Evolutionary conservation across 345 rosid genomes (phyloP).

Genomic region (Passiflora organensis): DNA sequence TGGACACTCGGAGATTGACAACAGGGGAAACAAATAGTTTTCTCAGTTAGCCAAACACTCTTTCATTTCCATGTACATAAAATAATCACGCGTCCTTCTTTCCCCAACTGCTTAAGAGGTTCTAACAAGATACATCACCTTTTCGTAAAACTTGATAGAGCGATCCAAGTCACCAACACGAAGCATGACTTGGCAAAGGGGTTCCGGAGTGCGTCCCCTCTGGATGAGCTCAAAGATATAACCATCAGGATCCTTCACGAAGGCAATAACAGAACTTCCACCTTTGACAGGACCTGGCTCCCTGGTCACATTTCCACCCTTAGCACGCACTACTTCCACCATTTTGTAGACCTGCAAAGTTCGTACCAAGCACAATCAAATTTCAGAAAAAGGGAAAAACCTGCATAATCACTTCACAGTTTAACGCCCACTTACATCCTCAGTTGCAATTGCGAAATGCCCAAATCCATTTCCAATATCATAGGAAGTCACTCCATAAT

Average conservation of each 20-base stretch:
- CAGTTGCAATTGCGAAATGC: constrained; percentile 84
- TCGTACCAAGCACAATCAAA: constrained; percentile 2
- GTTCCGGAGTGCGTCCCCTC: constrained; percentile 83
- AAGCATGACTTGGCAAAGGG: constrained; percentile 94
- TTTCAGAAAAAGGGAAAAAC: neutral
- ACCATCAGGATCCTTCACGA: constrained; percentile 98
- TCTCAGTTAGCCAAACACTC: no score
- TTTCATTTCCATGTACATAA: no score
- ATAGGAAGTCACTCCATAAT: constrained; percentile 79
- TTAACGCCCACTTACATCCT: constrained; percentile 49
- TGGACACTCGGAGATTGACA: no score
- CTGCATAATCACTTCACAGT: neutral
- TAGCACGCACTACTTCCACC: constrained; percentile 66
- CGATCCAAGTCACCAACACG: constrained; percentile 87
- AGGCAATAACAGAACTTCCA: constrained; percentile 61
- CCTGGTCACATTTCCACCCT: constrained; percentile 72
- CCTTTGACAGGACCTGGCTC: constrained; percentile 97
- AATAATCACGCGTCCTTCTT: neutral
- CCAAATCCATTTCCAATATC: constrained; percentile 95
- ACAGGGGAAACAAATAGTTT: no score
- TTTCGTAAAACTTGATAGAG: constrained; percentile 83
- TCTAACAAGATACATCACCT: constrained; percentile 33
- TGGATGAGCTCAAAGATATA: constrained; percentile 80
- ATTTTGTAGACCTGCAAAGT: constrained; percentile 58
- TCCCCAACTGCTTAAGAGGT: neutral